Base-by-base conservation (phyloP, 2,329 filamentous ascomycete species). In the Coniochaeta sp. region DNA sequence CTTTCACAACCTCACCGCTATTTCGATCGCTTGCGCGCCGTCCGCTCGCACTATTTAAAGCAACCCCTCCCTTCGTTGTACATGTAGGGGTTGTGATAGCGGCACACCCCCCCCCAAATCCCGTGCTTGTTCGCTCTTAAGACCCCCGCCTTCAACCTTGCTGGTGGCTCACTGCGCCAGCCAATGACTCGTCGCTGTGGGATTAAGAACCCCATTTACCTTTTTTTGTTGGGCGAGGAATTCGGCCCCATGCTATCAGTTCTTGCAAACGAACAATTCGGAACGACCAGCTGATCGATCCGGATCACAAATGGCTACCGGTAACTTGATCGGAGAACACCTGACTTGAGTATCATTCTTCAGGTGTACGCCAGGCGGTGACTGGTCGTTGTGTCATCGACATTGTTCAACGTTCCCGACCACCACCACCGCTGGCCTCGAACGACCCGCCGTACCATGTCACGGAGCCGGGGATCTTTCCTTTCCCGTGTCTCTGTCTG, bases 1-100 rank as follows among this genome's bases (percentile, higher is more conserved):
- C n/a, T n/a, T n/a, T n/a, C 16, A n/a, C 28, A 45, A 42, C 28
- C 16, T 55, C 57, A 58, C 57, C 57, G 57, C 57, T 58, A 58
- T 58, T 53, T 53, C 51, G 42, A 53, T 49, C 20, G 13, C 47
- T 16, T 14, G 4, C 26, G 13, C 7, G 7, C 6, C n/a, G n/a
- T n/a, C 33, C 7, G 33, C 7, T 18, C 22, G 22, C 33, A 26
- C 52, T 52, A 49, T 54, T 55, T 58, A 58, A 52, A 51, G 50
- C 51, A 52, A 58, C 57, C 38, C 56, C 56, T 53, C 57, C 53
- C 54, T 49, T 42, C n/a, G 35, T 20, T 32, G 28, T 46, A 46
- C n/a, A n/a, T n/a, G n/a, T n/a, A 13, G 38, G 31, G 38, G 38
- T 42, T 12, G 12, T 26, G 38, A 42, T 26, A 42, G 22, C 16